phyloP scores from a whole-genome alignment of 495 filamentous ascomycete genomes.

The Annulohypoxylon bovei region DNA sequence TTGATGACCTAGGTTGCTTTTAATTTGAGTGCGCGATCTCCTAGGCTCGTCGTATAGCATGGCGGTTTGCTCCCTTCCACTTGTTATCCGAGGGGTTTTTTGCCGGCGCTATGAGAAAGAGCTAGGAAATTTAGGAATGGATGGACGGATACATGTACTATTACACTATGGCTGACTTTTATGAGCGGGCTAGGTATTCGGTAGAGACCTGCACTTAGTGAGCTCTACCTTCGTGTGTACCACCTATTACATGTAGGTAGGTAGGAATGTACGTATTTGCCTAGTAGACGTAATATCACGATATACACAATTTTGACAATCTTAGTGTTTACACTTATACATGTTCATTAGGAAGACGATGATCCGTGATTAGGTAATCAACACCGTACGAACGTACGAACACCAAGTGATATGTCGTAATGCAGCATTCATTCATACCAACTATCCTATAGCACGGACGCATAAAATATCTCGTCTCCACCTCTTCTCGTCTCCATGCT shows the following conservation, averaged over 20 bases:
- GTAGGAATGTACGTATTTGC: not conserved
- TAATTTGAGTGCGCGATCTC: not conserved
- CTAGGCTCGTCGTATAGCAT: not conserved
- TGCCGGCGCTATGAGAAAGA: constrained; percentile 1
- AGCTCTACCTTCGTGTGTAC: not conserved
- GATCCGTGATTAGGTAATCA: too few species aligned
- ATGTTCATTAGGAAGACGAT: not conserved
- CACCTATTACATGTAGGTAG: too few species aligned
- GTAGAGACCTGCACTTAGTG: not conserved
- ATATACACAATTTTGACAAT: not conserved
- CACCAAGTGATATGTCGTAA: not conserved
- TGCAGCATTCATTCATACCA: constrained; percentile 23
- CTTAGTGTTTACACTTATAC: not conserved
- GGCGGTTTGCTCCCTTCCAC: constrained; percentile 5
- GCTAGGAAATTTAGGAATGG: not conserved
- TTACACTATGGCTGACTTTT: not conserved
- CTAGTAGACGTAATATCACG: not conserved
- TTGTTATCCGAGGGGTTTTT: not conserved
- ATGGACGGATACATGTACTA: constrained; percentile 6
- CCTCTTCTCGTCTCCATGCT: not conserved
- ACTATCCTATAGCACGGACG: constrained; percentile 23
- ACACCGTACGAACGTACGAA: not conserved
- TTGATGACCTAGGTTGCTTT: not conserved
- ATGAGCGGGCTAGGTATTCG: not conserved
- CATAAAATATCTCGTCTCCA: not conserved